Conservation (phyloP, 176 grass and related monocot genomes). For the Pontederia paniculata region DNA sequence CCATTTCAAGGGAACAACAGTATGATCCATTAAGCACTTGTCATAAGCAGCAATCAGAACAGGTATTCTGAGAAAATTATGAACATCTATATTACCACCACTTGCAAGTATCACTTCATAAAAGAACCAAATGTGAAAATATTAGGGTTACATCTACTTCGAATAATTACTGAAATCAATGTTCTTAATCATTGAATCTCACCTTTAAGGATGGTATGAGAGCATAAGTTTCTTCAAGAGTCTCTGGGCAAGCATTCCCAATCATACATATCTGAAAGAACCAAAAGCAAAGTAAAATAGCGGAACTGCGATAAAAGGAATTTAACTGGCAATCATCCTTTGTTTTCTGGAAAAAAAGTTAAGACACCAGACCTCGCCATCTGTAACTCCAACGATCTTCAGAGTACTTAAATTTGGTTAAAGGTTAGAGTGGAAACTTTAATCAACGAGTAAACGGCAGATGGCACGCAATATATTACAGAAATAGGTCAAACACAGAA, state of each 20-base stretch:
- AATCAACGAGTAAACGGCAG: slow-evolving; percentile 1
- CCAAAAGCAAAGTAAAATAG: neutral
- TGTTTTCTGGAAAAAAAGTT: too few relatives aligned
- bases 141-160: too few relatives aligned
- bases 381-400: slow-evolving; percentile 49
- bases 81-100: too few relatives aligned
- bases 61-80: too few relatives aligned
- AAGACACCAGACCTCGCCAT: slow-evolving; percentile 63
- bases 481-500: slow-evolving; percentile 4
- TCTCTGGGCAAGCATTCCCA: slow-evolving; percentile 70
- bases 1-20: too few relatives aligned
- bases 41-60: too few relatives aligned
- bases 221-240: slow-evolving; percentile 76
- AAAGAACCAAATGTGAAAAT: too few relatives aligned
- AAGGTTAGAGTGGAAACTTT: slow-evolving; percentile 25
- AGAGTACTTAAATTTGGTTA: slow-evolving; percentile 53
- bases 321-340: too few relatives aligned
- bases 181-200: slow-evolving; percentile 3
- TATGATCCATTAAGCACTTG: too few relatives aligned
- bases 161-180: too few relatives aligned
- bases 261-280: slow-evolving; percentile 73
- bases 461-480: neutral
- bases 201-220: slow-evolving; percentile 92
- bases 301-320: slow-evolving; percentile 1
- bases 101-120: too few relatives aligned